A percentile compares a stretch with the other conserved stretches of the same genome.
Evolutionary conservation across 495 filamentous ascomycete species (phyloP).

Genomic region (Tuber microsphaerosporum): DNA sequence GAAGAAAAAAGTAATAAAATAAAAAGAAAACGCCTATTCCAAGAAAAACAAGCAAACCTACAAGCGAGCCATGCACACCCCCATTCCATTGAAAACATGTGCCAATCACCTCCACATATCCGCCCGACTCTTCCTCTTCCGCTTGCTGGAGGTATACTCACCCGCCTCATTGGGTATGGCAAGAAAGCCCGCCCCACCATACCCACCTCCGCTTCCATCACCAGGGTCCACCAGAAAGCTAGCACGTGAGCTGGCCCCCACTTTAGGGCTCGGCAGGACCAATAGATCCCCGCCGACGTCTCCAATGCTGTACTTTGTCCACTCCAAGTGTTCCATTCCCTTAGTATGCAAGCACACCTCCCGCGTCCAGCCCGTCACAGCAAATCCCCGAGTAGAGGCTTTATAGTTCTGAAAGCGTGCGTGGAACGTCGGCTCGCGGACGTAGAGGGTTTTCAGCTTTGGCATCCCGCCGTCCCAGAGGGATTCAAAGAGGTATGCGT

Average conservation of each 20-base stretch:
- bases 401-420: constrained; percentile 55
- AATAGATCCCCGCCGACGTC: constrained; percentile 21
- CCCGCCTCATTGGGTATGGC: constrained; percentile 20
- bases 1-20: constrained; percentile 9
- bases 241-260: constrained; percentile 6
- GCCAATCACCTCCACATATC: constrained; percentile 37
- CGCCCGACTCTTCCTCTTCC: constrained; percentile 27
- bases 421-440: constrained; percentile 72
- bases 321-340: constrained; percentile 34
- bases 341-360: constrained; percentile 26
- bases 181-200: constrained; percentile 19
- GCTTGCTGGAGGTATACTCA: constrained; percentile 5
- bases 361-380: constrained; percentile 37
- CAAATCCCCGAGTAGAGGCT: constrained; percentile 40
- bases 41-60: constrained; percentile 11
- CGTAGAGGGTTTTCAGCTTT: constrained; percentile 66
- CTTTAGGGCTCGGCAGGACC: constrained; percentile 25
- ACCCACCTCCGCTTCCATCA: not conserved
- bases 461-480: constrained; percentile 70
- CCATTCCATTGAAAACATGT: constrained; percentile 13
- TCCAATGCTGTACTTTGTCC: constrained; percentile 29
- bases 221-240: constrained; percentile 8
- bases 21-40: constrained; percentile 10
- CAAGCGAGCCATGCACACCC: not conserved
- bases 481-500: constrained; percentile 75